These are phyloP conservation scores for Tripterygium wilfordii DNA, from an alignment of 177 flowering plant species.

Conservation along the genomic window DNA sequence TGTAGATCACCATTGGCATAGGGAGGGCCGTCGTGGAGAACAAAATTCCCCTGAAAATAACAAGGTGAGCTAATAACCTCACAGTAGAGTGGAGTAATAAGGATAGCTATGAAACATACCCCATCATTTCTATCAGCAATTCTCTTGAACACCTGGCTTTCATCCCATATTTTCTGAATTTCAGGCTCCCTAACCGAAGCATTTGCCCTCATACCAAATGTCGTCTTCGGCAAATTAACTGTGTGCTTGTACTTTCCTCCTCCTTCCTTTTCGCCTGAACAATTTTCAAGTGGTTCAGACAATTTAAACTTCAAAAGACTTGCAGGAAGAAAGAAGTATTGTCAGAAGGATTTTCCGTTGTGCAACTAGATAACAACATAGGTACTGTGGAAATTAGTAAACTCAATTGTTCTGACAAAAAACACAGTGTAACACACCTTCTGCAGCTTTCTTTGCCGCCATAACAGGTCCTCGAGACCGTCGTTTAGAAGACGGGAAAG, in stretches of 20 bases:
- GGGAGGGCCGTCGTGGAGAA: constrained; percentile 99
- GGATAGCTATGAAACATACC: constrained; percentile 38
- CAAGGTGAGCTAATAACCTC: constrained; percentile 18
- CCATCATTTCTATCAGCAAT: constrained; percentile 67
- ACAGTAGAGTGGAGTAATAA: background rate
- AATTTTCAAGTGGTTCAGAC: constrained; percentile 1
- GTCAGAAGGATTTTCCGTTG: no score
- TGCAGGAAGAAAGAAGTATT: no score
- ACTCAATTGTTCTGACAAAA: no score
- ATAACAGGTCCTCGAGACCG: constrained; percentile 78
- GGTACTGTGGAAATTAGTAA: no score
- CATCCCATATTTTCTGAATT: constrained; percentile 94
- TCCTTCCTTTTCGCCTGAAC: constrained; percentile 65
- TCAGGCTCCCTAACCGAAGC: constrained; percentile 87
- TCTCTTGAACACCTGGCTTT: constrained; percentile 72
- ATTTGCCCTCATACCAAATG: constrained; percentile 92
- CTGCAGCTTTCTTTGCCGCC: constrained; percentile 77
- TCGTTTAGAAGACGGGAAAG: constrained; percentile 42
- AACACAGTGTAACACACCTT: no score
- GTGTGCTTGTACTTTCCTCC: constrained; percentile 92
- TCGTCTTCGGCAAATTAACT: constrained; percentile 86
- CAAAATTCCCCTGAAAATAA: constrained; percentile 56
- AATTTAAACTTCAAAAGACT: no score
- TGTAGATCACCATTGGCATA: constrained; percentile 98
- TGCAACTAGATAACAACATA: no score